Base-by-base conservation (phyloP, 225 moss, liverwort and hornwort genomes). In the Neckera pumila region DNA sequence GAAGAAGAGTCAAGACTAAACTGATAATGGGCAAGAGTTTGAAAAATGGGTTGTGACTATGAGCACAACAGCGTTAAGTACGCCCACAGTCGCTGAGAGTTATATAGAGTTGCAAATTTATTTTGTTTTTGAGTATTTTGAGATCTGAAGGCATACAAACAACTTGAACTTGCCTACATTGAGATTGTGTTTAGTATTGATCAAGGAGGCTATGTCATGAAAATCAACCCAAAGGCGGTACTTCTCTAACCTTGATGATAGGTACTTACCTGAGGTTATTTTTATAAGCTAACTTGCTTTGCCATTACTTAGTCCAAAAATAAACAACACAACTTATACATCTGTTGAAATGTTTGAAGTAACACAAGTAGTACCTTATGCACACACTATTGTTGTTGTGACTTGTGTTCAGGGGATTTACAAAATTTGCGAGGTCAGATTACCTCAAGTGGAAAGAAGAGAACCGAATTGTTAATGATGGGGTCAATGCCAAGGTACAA, bases 391-490 rank as follows among this genome's bases (percentile, higher is more conserved):
- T 76, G 3, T 7, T 88, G 3, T 85, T 85, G 54, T 74, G 66
- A 60, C 79, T 82, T 87, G 60, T 84, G 17, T 65, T 40, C 43
- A 94, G 93, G 93, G 94, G 94, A 5, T 94, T 93, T 76, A 93
- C 94, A 59, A 94, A 94, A 85, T 91, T 94, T 76, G 89, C 75
- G 7, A 85, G 91, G 69, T 83, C 87, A 47, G 80, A 93, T 75
- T 94, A 94, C 85, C 74, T 93, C 59, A 94, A 92, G 85, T 94
- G 94, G 94, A 94, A 94, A 85, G 94, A 92, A 26, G 94, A 94
- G 79, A 94, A 93, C 64, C 90, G 94, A 51, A 93, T 94, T 36
- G 74, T 92, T 23, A 90, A 80, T 57, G 94, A 94, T 42, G 94
- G 94, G 6, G 90, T 94, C 67, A 93, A 94, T 78, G 93, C 93